A percentile compares a stretch with the other conserved stretches of the same genome.
Evolutionary conservation across 768 basidiomycete genomes (phyloP).

Genomic region (Boletellus emodensis): DNA sequence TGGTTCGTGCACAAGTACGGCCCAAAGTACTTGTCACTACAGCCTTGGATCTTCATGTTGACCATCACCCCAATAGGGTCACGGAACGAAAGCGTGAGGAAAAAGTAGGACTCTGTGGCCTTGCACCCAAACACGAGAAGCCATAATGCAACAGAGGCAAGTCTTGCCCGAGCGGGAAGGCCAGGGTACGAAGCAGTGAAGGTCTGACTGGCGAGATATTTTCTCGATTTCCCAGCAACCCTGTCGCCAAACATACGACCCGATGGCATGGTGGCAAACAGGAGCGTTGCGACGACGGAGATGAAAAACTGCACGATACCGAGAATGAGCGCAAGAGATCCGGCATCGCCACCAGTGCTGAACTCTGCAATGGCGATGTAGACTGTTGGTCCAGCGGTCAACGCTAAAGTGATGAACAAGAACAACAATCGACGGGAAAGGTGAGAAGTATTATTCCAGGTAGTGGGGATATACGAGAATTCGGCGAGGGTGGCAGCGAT

Average conservation of each 20-base stretch:
- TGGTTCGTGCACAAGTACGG: constrained; percentile 84
- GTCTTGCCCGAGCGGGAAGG: constrained; percentile 58
- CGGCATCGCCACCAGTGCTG: constrained; percentile 50
- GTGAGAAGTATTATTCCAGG: constrained; percentile 98
- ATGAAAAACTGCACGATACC: constrained; percentile 97
- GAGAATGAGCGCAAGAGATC: constrained; percentile 81
- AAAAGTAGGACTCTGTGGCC: constrained; percentile 96
- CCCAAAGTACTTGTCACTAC: constrained; percentile 84
- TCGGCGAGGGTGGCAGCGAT: constrained; percentile 90
- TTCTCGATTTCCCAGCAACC: constrained; percentile 90
- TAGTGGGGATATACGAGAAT: constrained; percentile 96
- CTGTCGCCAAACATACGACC: constrained; percentile 99
- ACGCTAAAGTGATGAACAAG: constrained; percentile 81
- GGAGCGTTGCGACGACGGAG: constrained; percentile 76
- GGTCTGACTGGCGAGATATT: constrained; percentile 97
- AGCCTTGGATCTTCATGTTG: constrained; percentile 92
- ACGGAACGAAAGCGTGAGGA: constrained; percentile 91
- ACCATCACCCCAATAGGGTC: constrained; percentile 95
- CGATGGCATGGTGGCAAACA: constrained; percentile 91
- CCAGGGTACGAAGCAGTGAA: constrained; percentile 94
- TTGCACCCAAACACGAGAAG: constrained; percentile 94
- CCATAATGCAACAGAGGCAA: constrained; percentile 83
- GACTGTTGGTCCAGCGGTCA: constrained; percentile 91
- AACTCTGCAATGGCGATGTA: constrained; percentile 87
- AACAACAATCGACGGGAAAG: constrained; percentile 89